phyloP scores from a whole-genome alignment of 768 basidiomycete genomes.

The Tricholoma sp. region DNA sequence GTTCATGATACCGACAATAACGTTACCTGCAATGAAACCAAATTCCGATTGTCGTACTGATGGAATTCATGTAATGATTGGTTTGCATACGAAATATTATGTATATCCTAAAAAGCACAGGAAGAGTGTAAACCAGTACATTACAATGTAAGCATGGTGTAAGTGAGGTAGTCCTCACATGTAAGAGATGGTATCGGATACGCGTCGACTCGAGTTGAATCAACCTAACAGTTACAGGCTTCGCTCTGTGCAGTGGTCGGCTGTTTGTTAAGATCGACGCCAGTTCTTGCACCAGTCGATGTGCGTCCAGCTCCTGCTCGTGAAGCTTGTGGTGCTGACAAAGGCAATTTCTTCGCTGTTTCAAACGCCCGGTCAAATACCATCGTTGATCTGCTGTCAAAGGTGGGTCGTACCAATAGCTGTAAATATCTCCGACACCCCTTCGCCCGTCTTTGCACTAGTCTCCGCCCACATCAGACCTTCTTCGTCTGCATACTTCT shows the following conservation, averaged over 20 bases:
- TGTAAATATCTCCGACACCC: constrained; percentile 81
- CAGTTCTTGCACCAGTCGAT: constrained; percentile 50
- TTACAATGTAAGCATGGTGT: constrained; percentile 25
- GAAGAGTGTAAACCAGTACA: constrained; percentile 24
- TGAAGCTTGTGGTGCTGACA: constrained; percentile 64
- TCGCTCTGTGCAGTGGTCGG: constrained; percentile 48
- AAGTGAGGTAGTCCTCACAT: constrained; percentile 15
- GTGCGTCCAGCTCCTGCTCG: constrained; percentile 50
- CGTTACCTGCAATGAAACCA: not conserved
- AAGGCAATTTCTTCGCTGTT: constrained; percentile 85
- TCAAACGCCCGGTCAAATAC: constrained; percentile 6
- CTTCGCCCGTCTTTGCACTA: constrained; percentile 85
- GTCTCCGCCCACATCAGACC: constrained; percentile 92
- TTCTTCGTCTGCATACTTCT: constrained; percentile 90
- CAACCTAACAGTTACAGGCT: constrained; percentile 67
- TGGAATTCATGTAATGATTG: constrained; percentile 9
- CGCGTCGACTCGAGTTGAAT: not conserved
- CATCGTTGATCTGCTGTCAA: not conserved
- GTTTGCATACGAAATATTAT: constrained; percentile 24
- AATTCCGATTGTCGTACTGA: constrained; percentile 3
- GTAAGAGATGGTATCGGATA: constrained; percentile 14
- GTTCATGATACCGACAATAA: not conserved
- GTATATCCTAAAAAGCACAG: constrained; percentile 33
- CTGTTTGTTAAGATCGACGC: constrained; percentile 81
- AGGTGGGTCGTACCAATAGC: constrained; percentile 58